Conservation (phyloP, 2,329 filamentous ascomycete genomes). For the Alternaria brassicicola region DNA sequence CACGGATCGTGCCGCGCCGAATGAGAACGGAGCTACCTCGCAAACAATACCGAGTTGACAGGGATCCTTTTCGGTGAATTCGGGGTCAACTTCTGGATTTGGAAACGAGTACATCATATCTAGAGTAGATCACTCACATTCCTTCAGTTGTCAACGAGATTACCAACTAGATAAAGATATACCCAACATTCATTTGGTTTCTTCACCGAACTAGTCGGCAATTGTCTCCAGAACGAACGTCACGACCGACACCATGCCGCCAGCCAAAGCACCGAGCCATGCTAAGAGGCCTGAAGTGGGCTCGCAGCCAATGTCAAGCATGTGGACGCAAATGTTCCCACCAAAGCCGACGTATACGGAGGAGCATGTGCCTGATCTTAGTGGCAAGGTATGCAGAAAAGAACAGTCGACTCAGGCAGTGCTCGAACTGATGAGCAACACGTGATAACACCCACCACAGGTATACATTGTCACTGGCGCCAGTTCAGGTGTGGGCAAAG, state of each 20-base stretch:
- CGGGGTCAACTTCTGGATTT: too few relatives aligned
- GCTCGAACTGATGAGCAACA: not conserved
- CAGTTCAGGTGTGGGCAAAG: constrained; percentile 55
- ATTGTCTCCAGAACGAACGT: too few relatives aligned
- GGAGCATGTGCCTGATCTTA: constrained; percentile 49
- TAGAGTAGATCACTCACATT: too few relatives aligned
- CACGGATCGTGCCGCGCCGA: too few relatives aligned
- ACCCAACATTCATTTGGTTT: too few relatives aligned
- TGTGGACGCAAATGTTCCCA: constrained; percentile 30
- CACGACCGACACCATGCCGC: not conserved
- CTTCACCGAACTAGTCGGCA: too few relatives aligned
- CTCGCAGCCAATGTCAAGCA: constrained; percentile 5
- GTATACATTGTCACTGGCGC: constrained; percentile 60
- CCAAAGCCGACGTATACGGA: constrained; percentile 51
- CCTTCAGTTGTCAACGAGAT: too few relatives aligned
- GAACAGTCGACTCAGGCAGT: not conserved
- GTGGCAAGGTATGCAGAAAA: constrained; percentile 6
- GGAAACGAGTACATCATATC: too few relatives aligned
- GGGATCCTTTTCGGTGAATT: too few relatives aligned
- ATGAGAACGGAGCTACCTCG: too few relatives aligned
- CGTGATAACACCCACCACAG: not conserved
- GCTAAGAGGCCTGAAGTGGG: not conserved
- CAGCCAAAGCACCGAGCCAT: not conserved
- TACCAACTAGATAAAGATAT: too few relatives aligned
- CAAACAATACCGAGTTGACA: too few relatives aligned